Conservation (phyloP, 345 rosid genomes). For the Streptanthus diversifolius region DNA sequence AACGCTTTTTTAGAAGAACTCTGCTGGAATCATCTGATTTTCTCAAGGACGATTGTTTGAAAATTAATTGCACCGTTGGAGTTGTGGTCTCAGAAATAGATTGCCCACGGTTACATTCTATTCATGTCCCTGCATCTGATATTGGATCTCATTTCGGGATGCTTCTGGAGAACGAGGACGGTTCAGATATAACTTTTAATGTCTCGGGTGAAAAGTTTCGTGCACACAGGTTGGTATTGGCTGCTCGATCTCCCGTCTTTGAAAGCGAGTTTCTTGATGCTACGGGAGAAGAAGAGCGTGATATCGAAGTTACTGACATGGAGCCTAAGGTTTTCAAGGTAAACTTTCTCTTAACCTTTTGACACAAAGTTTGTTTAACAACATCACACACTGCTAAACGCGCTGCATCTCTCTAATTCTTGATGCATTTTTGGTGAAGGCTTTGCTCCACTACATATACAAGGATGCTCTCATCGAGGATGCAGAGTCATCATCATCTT, state of each 20-base stretch:
- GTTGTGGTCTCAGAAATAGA: constrained; percentile 87
- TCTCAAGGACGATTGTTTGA: constrained; percentile 86
- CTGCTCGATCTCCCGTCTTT: constrained; percentile 82
- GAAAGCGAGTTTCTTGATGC: constrained; percentile 61
- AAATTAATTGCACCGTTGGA: constrained; percentile 86
- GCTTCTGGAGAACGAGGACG: constrained; percentile 78
- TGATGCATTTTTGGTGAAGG: constrained; percentile 44
- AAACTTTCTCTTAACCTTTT: constrained; percentile 9
- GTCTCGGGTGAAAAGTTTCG: constrained; percentile 70
- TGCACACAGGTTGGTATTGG: constrained; percentile 83
- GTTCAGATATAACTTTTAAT: constrained; percentile 67
- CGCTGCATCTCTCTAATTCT: neutral
- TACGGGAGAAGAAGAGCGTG: constrained; percentile 53
- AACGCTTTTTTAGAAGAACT: constrained; percentile 77
- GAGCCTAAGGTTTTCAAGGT: constrained; percentile 93
- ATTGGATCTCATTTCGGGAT: constrained; percentile 74
- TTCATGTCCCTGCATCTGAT: constrained; percentile 87
- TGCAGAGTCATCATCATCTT: constrained; percentile 47
- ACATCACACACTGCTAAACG: neutral
- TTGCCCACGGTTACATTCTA: constrained; percentile 70
- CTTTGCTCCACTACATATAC: constrained; percentile 77
- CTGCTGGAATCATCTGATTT: constrained; percentile 79
- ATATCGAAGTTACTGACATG: constrained; percentile 59
- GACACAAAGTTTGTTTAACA: neutral
- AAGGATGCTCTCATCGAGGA: constrained; percentile 68